A percentile compares a stretch with the other conserved stretches of the same genome.
phyloP scores from a whole-genome alignment of 176 grass and related monocot genomes.

The Rhynchospora pubera region DNA sequence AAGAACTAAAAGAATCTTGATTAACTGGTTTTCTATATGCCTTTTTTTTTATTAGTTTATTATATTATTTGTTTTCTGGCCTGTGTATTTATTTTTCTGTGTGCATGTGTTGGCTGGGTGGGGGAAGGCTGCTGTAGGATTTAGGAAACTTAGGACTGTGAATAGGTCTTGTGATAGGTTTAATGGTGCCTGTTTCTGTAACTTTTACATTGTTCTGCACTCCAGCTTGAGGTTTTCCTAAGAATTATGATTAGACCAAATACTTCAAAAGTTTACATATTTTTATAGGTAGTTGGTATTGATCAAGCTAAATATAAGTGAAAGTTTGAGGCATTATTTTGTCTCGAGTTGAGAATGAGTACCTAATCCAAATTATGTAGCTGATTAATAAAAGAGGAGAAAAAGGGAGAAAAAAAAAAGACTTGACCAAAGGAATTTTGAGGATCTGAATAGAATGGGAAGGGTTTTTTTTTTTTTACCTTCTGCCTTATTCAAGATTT shows the following conservation, averaged over 20 bases:
- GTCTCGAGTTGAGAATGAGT: constrained; percentile 2
- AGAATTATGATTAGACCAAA: not conserved
- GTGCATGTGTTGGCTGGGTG: not conserved
- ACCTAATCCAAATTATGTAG: not conserved
- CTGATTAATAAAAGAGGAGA: not conserved
- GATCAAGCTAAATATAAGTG: not conserved
- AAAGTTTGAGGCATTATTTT: not conserved
- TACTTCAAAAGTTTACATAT: not conserved
- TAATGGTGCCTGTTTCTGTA: not conserved
- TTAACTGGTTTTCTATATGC: not conserved
- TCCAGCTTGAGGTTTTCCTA: not conserved
- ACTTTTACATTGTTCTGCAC: not conserved
- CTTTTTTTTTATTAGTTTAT: not conserved
- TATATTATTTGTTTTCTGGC: not conserved
- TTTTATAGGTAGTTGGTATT: not conserved
- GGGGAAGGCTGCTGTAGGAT: not conserved
- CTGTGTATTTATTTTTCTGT: not conserved
- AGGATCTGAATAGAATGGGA: not conserved
- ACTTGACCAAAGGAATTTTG: not conserved
- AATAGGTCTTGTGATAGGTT: not conserved
- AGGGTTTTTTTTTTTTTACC: not conserved
- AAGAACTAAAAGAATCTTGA: not conserved
- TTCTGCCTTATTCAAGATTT: not conserved
- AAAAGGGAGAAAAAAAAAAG: not conserved
- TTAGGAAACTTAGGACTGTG: not conserved